phyloP scores from a whole-genome alignment of 2,329 filamentous ascomycete species.

The Sordariomycetes sp. region DNA sequence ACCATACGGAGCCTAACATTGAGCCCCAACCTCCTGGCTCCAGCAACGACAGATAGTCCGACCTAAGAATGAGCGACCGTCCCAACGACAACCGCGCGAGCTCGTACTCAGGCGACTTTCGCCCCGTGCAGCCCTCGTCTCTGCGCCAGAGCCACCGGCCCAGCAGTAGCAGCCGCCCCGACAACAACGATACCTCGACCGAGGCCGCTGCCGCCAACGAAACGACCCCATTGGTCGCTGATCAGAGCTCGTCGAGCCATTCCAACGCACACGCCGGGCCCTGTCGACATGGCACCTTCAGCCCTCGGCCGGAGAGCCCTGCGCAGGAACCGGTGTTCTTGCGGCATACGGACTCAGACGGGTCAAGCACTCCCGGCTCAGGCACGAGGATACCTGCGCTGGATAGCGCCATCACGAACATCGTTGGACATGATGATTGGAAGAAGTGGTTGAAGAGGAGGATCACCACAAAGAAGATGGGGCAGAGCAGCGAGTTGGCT shows the following conservation, averaged over 20 bases:
- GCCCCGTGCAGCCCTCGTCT: slow-evolving; percentile 32
- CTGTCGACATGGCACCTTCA: slow-evolving; percentile 71
- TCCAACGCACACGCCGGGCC: slow-evolving; percentile 31
- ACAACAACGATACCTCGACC: neutral
- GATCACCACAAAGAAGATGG: slow-evolving; percentile 57
- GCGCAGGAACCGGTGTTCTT: slow-evolving; percentile 11
- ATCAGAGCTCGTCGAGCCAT: slow-evolving; percentile 10
- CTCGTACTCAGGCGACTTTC: slow-evolving; percentile 8
- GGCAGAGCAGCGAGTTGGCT: slow-evolving; percentile 63
- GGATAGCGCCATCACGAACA: slow-evolving; percentile 27
- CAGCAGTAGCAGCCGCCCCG: neutral
- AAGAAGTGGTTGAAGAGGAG: slow-evolving; percentile 38
- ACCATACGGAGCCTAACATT: too few species aligned
- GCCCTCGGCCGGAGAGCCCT: slow-evolving; percentile 51
- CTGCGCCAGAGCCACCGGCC: slow-evolving; percentile 35
- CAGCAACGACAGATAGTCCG: neutral
- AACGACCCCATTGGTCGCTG: slow-evolving; percentile 39
- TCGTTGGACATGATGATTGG: slow-evolving; percentile 34
- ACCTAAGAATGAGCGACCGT: slow-evolving; percentile 3
- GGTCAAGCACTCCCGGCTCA: slow-evolving; percentile 20
- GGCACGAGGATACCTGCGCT: slow-evolving; percentile 23
- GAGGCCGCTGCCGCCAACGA: slow-evolving; percentile 23
- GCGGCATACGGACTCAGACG: slow-evolving; percentile 12
- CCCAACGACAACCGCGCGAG: slow-evolving; percentile 3
- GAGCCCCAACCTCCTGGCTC: too few species aligned